Base-by-base conservation (phyloP, 2,329 filamentous ascomycete species). In the Akanthomyces uredinophilus region DNA sequence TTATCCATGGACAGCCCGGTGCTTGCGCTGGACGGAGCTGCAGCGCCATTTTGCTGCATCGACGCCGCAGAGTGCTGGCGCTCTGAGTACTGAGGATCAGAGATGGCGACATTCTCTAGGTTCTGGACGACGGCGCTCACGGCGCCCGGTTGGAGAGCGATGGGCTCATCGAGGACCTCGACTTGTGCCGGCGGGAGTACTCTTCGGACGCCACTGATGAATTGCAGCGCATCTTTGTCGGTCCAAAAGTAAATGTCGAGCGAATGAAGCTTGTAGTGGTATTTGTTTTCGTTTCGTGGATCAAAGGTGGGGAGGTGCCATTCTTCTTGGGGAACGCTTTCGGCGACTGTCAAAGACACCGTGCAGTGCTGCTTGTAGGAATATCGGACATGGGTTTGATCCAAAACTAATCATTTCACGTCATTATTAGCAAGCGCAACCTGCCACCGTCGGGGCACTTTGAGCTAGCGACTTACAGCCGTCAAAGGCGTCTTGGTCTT, bases 181-280 rank as follows among this genome's bases (percentile, higher is more conserved):
- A 89, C 78, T 64, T 87, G 86, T 10, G 79, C 74, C 0, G 79
- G 71, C 4, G 89, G 87, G 29, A 91, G 73, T 5, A 91, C 83
- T 60, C 85, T 81, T 56, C 87, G 80, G 60, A 91, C 77, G 16
- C 85, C 86, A 68, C 88, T 88, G 64, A 92, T 76, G 66, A 93
- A 90, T 62, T 86, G 82, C 32, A 86, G 77, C 1, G 89, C 89
- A 74, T 93, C 90, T 61, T 86, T 80, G 64, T 86, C 84, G 0
- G 86, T 91, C 88, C 89, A 92, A 70, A 93, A 89, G 76, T 94
- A 94, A 16, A 93, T 77, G 70, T 93, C 90, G 62, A 93, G 72
- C 0, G 87, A 88, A 71, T 91, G 87, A 8, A 94, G 81, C 71
- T 86, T 87, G 76, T 92, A 92, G 79, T 92, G 85, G 72, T 92